Base-by-base conservation (phyloP, 2,329 filamentous ascomycete genomes). In the Monilinia fructigena region DNA sequence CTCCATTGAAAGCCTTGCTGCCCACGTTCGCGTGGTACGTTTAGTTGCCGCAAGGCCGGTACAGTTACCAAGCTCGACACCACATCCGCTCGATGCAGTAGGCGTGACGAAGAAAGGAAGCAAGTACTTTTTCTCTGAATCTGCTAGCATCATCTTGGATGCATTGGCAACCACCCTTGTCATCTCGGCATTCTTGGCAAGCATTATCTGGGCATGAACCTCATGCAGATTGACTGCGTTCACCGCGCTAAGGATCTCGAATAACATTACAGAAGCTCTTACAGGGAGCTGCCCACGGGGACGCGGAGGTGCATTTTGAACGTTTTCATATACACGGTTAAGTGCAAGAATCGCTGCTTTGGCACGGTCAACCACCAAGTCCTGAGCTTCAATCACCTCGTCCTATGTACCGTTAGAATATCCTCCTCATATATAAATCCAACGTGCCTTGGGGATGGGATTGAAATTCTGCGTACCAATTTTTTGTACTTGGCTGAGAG, bases 81-180 rank as follows among this genome's bases (percentile, higher is more conserved):
- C 55, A 31, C 55, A 58, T 6, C 55, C 55, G 4, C 23, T 45
- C 11, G 40, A 45, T 4, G 55, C 38, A 8, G 26, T 31, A 58
- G 23, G 16, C 26, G 55, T 58, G 42, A 45, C 23, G 16, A 58
- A 58, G 11, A 45, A 45, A 14, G 16, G 40, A 58, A 58, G 23
- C 14, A 58, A 20, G 20, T 45, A 20, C 42, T 12, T n/a, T 42
- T 28, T 58, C 23, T 58, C 40, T 1, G 4, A 26, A 45, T 58
- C 55, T n/a, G 31, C 58, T 23, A 52, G 8, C 45, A 48, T 52
- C 58, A 52, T 52, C 35, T 52, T 61, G 26, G 45, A 45, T 61
- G 58, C 58, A 16, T 61, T 61, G 28, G 42, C 58, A 20, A 52
- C 45, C 6, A 61, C 45, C 50, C 58, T 61, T 20, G 40, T 45